Base-by-base conservation (phyloP, 1,284 basidiomycete species). In the Ceratobasidium sp. region DNA sequence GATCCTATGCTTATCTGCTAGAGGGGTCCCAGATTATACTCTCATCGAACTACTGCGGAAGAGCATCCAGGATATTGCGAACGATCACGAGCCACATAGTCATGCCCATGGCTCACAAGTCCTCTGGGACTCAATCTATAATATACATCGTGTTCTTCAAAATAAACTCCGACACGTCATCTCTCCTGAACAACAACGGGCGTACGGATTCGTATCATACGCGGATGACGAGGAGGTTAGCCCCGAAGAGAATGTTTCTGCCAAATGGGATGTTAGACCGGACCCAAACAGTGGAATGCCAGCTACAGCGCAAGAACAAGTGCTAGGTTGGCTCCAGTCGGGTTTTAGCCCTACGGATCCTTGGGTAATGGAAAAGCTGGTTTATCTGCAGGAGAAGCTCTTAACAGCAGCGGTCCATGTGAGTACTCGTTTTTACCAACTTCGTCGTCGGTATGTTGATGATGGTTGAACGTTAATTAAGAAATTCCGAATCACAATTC, bases 111-210 rank as follows among this genome's bases (percentile, higher is more conserved):
- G 69, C 15, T 66, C 59, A 1, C 42, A 66, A 15, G 42, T 57
- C 3, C 57, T 80, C n/a, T 80, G 77, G 77, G 66, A 68, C 44
- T 57, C 69, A 13, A 57, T 80, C 10, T 78, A 78, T 73, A 44
- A 52, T 23, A 59, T 15, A 42, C 52, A 69, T 26, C 71, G 79
- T 10, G 52, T 67, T n/a, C 65, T 57, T 9, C 66, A 69, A 42
- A 69, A n/a, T 38, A 26, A 28, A 23, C 26, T 77, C 3, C 75
- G 75, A 38, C 65, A 23, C 17, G 33, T 69, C 26, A 57, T 77
- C 3, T 62, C 75, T 10, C 66, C 75, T 2, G 66, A 67, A 20
- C 42, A 38, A 26, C 75, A 67, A 50, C 50, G 65, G n/a, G 65
- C 64, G 1, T 33, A 65, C 54, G 44, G 59, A 13, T 68, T 61